Evolutionary conservation across 164 flowering plant species (phyloP), one percentile per base, ranked within the genome.

Genomic region (Vitis riparia): DNA sequence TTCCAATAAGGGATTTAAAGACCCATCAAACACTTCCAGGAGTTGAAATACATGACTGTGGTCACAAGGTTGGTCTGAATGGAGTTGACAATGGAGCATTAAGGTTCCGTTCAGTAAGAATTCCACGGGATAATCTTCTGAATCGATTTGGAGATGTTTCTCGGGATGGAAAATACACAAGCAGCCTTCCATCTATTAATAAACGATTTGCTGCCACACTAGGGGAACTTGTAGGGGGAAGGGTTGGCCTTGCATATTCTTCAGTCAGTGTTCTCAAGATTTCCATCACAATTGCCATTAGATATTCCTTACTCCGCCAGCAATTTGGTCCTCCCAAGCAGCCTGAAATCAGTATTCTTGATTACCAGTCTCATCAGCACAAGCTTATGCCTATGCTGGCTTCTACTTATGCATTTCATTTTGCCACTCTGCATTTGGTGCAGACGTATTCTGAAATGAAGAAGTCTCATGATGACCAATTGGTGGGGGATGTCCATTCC

Each of bases 331-430:
- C 99, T 65, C 89, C 98, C 32, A 91, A 87, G 83, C 81, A 90
- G 76, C 90, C 95, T 16, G 98, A 93, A 74, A 78, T 93, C 59
- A 84, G 88, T 71, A 92, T 95, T 60, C 89, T 95, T 55, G 99
- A 95, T 76, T 95, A 95, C 78, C 99, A 92, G 67, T 92, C 98
- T 72, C 98, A 95, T 55, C 99, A 95, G 75, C 99, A 92, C 83
- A 92, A 89, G 79, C 97, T 94, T 49, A 92, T 95, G 99, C 98
- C 99, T 13, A 91, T 95, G 99, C 81, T 95, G 63, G 98, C 98
- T 65, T 89, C 96, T 51, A 81, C 97, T 16, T 95, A 95, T 82
- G 99, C 92, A 30, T 93, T 91, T 69, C 96, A 95, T 76, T 93
- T 93, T 81, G 88, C 98, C 2, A 83, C 96, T 0, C 16, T 55